These are phyloP conservation scores for Nigrograna mackinnonii DNA, from an alignment of 2,329 filamentous ascomycete species.

Conservation along the genomic window DNA sequence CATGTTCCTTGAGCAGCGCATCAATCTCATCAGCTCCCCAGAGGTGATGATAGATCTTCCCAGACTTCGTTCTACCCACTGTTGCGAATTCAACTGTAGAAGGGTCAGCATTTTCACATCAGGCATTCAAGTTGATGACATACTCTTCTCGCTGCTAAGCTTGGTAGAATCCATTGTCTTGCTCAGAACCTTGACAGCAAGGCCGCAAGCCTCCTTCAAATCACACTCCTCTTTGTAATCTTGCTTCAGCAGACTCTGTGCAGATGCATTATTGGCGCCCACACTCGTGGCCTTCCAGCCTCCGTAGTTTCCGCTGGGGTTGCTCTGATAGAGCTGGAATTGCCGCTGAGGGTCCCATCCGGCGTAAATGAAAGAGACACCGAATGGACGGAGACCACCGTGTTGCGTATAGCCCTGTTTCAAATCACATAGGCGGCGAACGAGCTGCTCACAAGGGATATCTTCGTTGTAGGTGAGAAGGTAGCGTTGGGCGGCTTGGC, in stretches of 20 bases:
- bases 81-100: constrained; percentile 96
- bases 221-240: constrained; percentile 99
- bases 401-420: constrained; percentile 99
- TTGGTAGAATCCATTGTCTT: constrained; percentile 99
- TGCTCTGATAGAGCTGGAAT: constrained; percentile 99
- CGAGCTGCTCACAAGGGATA: constrained; percentile 98
- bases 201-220: constrained; percentile 91
- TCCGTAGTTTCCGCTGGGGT: constrained; percentile 97
- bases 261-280: constrained; percentile 96
- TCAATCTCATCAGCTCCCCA: constrained; percentile 98
- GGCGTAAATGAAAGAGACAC: constrained; percentile 99
- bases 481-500: constrained; percentile 94
- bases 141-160: constrained; percentile 98
- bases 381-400: constrained; percentile 95
- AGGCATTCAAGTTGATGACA: too few relatives aligned
- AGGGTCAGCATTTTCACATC: too few relatives aligned
- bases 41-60: constrained; percentile 96
- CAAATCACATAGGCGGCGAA: constrained; percentile 92
- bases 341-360: constrained; percentile 95
- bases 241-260: constrained; percentile 95
- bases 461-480: constrained; percentile 99
- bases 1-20: constrained; percentile 90
- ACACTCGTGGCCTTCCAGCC: constrained; percentile 99
- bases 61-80: constrained; percentile 90
- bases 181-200: constrained; percentile 98